Percentiles rank a stretch among this genome's conserved stretches.
Conservation (phyloP, 1,284 basidiomycete species). For the Chiua sp. region DNA sequence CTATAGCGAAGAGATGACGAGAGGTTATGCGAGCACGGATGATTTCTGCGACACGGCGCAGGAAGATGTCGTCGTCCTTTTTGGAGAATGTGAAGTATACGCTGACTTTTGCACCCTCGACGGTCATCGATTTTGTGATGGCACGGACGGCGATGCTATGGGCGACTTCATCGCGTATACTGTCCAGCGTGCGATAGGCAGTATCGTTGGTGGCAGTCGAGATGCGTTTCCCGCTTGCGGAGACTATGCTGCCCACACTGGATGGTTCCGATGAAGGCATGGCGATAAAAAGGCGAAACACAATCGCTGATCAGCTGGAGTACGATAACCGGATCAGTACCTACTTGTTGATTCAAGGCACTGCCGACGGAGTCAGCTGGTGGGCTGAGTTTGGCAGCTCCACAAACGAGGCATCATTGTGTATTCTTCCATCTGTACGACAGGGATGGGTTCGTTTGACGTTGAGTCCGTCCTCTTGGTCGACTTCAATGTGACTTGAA, state of each 20-base stretch:
- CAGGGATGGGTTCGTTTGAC: neutral
- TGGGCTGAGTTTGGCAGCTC: too few relatives aligned
- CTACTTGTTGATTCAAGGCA: neutral
- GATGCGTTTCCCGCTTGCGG: slow-evolving; percentile 4
- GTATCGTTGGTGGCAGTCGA: slow-evolving; percentile 5
- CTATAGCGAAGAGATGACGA: slow-evolving; percentile 62
- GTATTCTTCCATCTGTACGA: neutral
- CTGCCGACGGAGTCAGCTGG: too few relatives aligned
- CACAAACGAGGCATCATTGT: too few relatives aligned
- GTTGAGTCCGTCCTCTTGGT: neutral
- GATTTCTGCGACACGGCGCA: slow-evolving; percentile 55
- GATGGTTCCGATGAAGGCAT: slow-evolving; percentile 36
- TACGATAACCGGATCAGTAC: neutral
- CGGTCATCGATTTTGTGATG: slow-evolving; percentile 51
- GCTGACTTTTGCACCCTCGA: slow-evolving; percentile 59
- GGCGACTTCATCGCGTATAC: slow-evolving; percentile 66
- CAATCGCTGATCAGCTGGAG: neutral
- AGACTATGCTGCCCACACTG: slow-evolving; percentile 15
- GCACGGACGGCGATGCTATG: slow-evolving; percentile 61
- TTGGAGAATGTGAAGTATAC: slow-evolving; percentile 63
- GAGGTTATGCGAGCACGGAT: slow-evolving; percentile 46
- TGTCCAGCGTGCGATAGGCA: slow-evolving; percentile 54
- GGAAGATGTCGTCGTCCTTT: slow-evolving; percentile 55
- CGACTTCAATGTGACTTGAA: neutral
- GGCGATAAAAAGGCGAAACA: neutral